A percentile compares a stretch with the other conserved stretches of the same genome.
Conservation (phyloP, 179 eudicot species). For the Spinacia oleracea region DNA sequence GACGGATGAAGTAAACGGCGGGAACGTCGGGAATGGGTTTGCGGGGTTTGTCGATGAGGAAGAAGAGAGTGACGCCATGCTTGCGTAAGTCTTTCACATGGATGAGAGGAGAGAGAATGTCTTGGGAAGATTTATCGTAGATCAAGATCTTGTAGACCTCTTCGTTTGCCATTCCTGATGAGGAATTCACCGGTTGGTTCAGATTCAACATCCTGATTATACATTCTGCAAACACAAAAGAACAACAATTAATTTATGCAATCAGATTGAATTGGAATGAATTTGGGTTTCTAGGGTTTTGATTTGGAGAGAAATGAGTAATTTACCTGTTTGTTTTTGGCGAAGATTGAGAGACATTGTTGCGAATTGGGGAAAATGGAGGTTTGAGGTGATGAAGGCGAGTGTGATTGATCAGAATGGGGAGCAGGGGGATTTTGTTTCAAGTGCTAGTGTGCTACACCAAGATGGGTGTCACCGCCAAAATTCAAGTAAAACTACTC, state of each 20-base stretch:
- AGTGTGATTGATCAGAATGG: not conserved
- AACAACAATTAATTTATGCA: not conserved
- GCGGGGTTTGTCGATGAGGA: slow-evolving; percentile 81
- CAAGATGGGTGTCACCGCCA: not conserved
- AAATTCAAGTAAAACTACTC: not conserved
- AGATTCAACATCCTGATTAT: slow-evolving; percentile 85
- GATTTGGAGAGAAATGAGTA: no score
- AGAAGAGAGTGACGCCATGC: slow-evolving; percentile 87
- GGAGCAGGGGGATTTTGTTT: not conserved
- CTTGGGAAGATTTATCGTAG: slow-evolving; percentile 77
- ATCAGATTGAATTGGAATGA: not conserved
- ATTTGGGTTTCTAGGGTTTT: not conserved
- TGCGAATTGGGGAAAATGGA: not conserved
- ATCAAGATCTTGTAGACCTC: slow-evolving; percentile 92
- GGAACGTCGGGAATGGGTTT: slow-evolving; percentile 90
- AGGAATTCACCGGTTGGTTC: slow-evolving; percentile 69
- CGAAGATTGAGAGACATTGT: slow-evolving; percentile 77
- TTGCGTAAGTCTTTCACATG: slow-evolving; percentile 89
- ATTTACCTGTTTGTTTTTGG: slow-evolving; percentile 63
- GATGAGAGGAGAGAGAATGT: slow-evolving; percentile 82
- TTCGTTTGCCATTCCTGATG: slow-evolving; percentile 68
- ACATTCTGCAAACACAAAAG: slow-evolving; percentile 52
- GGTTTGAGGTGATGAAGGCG: not conserved
- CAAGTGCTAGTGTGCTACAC: not conserved
- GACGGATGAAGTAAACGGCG: slow-evolving; percentile 76